Percentiles rank a stretch among this genome's conserved stretches.
Evolutionary conservation across 2,329 filamentous ascomycete genomes (phyloP).

Genomic region (Hirsutella rhossiliensis): DNA sequence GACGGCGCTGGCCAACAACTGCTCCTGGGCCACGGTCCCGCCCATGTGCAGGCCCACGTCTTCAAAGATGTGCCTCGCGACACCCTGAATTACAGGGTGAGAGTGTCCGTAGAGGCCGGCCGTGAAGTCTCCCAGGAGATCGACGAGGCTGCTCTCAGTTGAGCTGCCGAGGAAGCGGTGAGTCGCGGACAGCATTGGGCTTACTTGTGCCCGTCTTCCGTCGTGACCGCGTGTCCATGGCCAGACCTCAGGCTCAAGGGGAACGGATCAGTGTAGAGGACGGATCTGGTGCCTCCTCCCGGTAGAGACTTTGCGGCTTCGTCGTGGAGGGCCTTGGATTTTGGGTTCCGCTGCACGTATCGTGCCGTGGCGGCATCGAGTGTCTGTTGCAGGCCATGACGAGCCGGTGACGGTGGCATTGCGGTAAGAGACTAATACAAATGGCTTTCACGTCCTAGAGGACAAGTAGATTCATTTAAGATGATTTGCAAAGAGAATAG

Average conservation of each 20-base stretch:
- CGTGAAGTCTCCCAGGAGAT: constrained; percentile 51
- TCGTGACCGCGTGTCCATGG: constrained; percentile 21
- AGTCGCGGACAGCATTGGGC: constrained; percentile 1
- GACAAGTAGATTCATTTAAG: too few species aligned
- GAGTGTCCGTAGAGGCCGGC: constrained; percentile 57
- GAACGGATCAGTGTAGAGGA: constrained; percentile 31
- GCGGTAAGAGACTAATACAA: too few species aligned
- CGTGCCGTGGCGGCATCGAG: constrained; percentile 19
- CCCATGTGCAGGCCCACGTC: constrained; percentile 42
- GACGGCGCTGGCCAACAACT: constrained; percentile 36
- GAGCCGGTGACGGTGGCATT: too few species aligned
- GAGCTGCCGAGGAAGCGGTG: background rate
- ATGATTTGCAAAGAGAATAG: too few species aligned
- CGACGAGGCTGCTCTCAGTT: constrained; percentile 33
- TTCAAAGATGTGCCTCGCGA: constrained; percentile 32
- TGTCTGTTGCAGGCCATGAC: constrained; percentile 11
- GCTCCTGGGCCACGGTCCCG: constrained; percentile 38
- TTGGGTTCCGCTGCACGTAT: constrained; percentile 23
- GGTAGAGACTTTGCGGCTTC: constrained; percentile 24
- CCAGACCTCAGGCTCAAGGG: constrained; percentile 28
- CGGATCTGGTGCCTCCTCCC: constrained; percentile 33
- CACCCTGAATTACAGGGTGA: constrained; percentile 36
- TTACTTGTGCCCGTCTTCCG: constrained; percentile 26
- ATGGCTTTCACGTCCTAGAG: too few species aligned
- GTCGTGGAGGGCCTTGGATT: constrained; percentile 24